Percentiles rank a stretch among this genome's conserved stretches.
These are phyloP conservation scores for Sclerotinia glacialis DNA, from an alignment of 2,329 filamentous ascomycete species.

Conservation along the genomic window DNA sequence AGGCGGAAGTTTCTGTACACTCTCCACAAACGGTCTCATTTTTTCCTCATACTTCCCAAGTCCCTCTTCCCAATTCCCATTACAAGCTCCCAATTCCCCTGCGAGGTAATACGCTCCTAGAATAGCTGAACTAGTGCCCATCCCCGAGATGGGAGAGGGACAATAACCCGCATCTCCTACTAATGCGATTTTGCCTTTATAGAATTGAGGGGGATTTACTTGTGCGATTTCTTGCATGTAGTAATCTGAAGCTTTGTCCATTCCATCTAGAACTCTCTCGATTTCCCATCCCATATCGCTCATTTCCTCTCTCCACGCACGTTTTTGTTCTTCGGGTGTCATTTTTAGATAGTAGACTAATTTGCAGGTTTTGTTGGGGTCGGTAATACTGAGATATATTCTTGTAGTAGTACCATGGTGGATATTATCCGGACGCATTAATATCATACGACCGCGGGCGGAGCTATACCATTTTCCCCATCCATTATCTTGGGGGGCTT, in stretches of 20 bases:
- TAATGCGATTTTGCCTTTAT: slow-evolving; percentile 44
- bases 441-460: background rate
- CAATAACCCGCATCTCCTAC: slow-evolving; percentile 53
- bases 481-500: slow-evolving; percentile 37
- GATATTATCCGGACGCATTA: slow-evolving; percentile 2
- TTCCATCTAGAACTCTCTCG: slow-evolving; percentile 40
- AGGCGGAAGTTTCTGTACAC: slow-evolving; percentile 7
- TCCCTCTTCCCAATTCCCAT: slow-evolving; percentile 9
- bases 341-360: background rate
- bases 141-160: slow-evolving; percentile 40
- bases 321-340: background rate
- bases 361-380: background rate
- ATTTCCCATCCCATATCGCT: slow-evolving; percentile 43
- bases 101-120: slow-evolving; percentile 48
- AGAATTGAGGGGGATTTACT: slow-evolving; percentile 44
- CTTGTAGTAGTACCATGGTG: background rate
- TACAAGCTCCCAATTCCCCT: slow-evolving; percentile 41
- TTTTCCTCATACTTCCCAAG: slow-evolving; percentile 1
- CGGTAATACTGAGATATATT: slow-evolving; percentile 7
- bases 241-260: slow-evolving; percentile 43
- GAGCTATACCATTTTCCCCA: slow-evolving; percentile 17
- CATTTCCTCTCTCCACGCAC: background rate
- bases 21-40: slow-evolving; percentile 8
- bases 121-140: slow-evolving; percentile 44
- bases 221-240: slow-evolving; percentile 43